A percentile compares a stretch with the other conserved stretches of the same genome.
Evolutionary conservation across 1,284 basidiomycete genomes (phyloP).

Genomic region (Pterulicium gracile): DNA sequence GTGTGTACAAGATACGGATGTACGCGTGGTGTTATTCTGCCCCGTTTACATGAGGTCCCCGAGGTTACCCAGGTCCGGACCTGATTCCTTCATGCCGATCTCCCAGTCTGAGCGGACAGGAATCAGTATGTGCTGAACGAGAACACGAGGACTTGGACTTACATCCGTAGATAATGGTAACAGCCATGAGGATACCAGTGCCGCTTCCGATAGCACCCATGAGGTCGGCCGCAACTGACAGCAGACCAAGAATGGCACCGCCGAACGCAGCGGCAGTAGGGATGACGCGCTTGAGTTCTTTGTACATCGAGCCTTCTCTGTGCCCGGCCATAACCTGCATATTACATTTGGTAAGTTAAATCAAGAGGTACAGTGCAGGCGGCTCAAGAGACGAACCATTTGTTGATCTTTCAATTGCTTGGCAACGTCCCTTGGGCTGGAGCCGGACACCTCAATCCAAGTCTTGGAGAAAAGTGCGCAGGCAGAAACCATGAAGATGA

Average conservation of each 20-base stretch:
- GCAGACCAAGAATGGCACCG: slow-evolving; percentile 87
- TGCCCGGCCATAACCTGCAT: slow-evolving; percentile 88
- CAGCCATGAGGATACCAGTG: slow-evolving; percentile 96
- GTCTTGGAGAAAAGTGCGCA: slow-evolving; percentile 99
- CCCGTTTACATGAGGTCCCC: slow-evolving; percentile 54
- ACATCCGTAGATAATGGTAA: slow-evolving; percentile 96
- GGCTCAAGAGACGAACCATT: slow-evolving; percentile 71
- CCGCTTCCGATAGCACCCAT: slow-evolving; percentile 95
- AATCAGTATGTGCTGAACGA: slow-evolving; percentile 2
- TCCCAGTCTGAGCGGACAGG: slow-evolving; percentile 48
- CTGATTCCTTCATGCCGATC: slow-evolving; percentile 68
- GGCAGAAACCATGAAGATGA: slow-evolving; percentile 86
- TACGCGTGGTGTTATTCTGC: no score
- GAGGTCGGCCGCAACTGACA: slow-evolving; percentile 93
- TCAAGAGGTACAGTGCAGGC: no score
- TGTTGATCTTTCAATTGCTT: slow-evolving; percentile 98
- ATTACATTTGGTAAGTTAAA: slow-evolving; percentile 4
- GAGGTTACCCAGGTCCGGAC: slow-evolving; percentile 65
- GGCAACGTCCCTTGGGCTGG: slow-evolving; percentile 90
- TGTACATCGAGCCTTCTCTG: slow-evolving; percentile 96
- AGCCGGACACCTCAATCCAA: slow-evolving; percentile 98
- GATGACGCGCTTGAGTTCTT: slow-evolving; percentile 96
- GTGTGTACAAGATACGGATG: no score
- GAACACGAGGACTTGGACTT: slow-evolving; percentile 21
- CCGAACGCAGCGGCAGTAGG: slow-evolving; percentile 97